Evolutionary conservation across 805 yeast species (phyloP), one percentile per base, ranked within the genome.

Genomic region (Candida odintsovae): DNA sequence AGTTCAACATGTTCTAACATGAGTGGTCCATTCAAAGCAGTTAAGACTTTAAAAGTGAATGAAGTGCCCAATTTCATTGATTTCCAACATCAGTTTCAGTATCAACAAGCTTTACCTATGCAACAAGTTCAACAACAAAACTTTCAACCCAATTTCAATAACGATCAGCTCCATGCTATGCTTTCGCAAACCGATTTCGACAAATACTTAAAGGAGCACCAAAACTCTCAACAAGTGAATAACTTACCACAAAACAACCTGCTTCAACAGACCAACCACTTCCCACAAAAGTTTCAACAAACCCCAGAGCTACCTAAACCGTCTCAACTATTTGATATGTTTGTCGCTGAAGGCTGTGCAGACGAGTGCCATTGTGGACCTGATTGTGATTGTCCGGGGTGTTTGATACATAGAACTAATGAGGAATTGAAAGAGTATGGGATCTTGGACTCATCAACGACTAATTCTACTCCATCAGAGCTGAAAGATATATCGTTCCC

Each of bases 301-400:
- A 31, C 18, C 8, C 36, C 40, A 13, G 43, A 29, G n/a, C 21
- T 25, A 31, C 18, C 40, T 23, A 18, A 40, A 6, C 22, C 23
- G 25, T 38, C 49, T 19, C 39, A 44, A 18, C 38, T 51, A 4
- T 58, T 48, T 35, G 58, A 58, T 25, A 51, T 58, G 49, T 45
- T 57, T 12, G 19, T 50, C 4, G 35, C 57, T 1, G 47, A 49
- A 10, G 63, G 61, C 6, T 60, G 64, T 42, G 50, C 61, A 5
- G 50, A 42, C 9, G 57, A 50, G 38, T 60, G 64, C 53, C 21
- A 48, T 11, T 60, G 64, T 58, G 63, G 62, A 1, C 52, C 54
- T 4, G 45, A 47, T 3, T 60, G 64, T 48, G 18, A 45, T 0
- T 60, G 64, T 45, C 58, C 54, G 13, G 58, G 59, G 2, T 60